Base-by-base conservation (phyloP, 306 rosid species). In the Trifolium fragiferum region DNA sequence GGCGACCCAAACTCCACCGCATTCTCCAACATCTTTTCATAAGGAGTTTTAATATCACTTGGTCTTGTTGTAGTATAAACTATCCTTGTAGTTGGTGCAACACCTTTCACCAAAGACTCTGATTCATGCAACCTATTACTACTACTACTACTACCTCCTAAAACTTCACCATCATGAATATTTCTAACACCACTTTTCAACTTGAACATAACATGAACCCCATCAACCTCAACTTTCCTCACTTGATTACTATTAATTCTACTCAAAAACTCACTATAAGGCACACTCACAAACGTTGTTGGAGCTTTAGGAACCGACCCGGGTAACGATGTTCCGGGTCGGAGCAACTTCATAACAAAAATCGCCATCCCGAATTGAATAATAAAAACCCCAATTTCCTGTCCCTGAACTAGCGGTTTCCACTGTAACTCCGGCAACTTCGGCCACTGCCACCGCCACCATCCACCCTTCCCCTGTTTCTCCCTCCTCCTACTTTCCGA, bases 171-270 rank as follows among this genome's bases (percentile, higher is more conserved):
- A 90, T 83, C 58, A 12, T 62, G 46, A 37, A 38, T 14, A 8
- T 50, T 74, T 63, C 68, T 88, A 0, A 74, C 76, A 63, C 85
- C 97, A 33, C 82, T 69, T 78, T 93, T 93, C 86, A 93, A 75
- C 83, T 91, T 91, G 71, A 93, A 93, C 96, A 88, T 88, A 1
- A 93, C 80, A 75, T 93, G 94, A 37, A 93, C 90, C 61, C 97
- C 98, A 84, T 93, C 98, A 74, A 93, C 97, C 87, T 91, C 98
- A 58, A 91, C 98, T 79, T 91, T 93, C 72, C 87, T 93, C 40
- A 93, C 96, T 71, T 89, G 90, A 49, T 93, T 84, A 13, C 80
- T 18, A 71, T 89, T 93, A 33, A 93, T 78, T 69, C 85, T 89
- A 76, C 89, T 88, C 92, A 93, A 72, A 62, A 93, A 93, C 11